phyloP scores from a whole-genome alignment of 2,329 filamentous ascomycete species.

The Aspergillus hiratsukae region DNA sequence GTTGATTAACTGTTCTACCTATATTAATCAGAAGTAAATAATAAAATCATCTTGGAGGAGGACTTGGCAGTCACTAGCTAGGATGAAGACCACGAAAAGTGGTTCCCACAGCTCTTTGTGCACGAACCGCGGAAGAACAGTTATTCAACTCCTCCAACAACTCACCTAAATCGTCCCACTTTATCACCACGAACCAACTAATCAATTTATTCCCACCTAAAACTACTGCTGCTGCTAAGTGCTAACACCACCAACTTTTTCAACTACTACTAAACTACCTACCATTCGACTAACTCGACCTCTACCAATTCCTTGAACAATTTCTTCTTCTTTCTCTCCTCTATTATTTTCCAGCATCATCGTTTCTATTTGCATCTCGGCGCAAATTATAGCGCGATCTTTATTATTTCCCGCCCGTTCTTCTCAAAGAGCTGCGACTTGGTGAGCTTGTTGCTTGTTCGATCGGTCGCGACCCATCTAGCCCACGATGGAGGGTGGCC shows the following conservation, averaged over 20 bases:
- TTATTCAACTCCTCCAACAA: conserved; percentile 2
- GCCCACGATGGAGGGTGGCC: conserved; percentile 44
- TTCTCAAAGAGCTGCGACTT: conserved; percentile 18
- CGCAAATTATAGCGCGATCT: not conserved
- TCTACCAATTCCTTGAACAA: not conserved
- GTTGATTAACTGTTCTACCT: not conserved
- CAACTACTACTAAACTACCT: conserved; percentile 2
- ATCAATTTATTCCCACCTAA: not conserved
- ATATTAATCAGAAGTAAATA: not conserved
- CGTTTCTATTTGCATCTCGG: not conserved
- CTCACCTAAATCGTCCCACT: conserved; percentile 2
- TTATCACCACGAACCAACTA: not conserved
- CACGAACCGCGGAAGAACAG: conserved; percentile 5
- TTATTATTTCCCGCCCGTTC: conserved; percentile 7
- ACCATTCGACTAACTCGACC: conserved; percentile 8
- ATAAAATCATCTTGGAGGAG: not conserved
- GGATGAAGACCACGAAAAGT: not conserved
- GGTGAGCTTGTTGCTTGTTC: conserved; percentile 27
- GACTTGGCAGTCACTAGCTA: not conserved
- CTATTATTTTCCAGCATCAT: not conserved
- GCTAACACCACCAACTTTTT: not conserved
- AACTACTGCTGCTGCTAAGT: conserved; percentile 9
- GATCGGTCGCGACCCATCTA: conserved; percentile 39
- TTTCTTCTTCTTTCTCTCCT: conserved; percentile 2
- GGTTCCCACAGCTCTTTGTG: not conserved